Evolutionary conservation across 2,329 filamentous ascomycete species (phyloP), one percentile per base, ranked within the genome.

Genomic region (Biscogniauxia mediterranea): DNA sequence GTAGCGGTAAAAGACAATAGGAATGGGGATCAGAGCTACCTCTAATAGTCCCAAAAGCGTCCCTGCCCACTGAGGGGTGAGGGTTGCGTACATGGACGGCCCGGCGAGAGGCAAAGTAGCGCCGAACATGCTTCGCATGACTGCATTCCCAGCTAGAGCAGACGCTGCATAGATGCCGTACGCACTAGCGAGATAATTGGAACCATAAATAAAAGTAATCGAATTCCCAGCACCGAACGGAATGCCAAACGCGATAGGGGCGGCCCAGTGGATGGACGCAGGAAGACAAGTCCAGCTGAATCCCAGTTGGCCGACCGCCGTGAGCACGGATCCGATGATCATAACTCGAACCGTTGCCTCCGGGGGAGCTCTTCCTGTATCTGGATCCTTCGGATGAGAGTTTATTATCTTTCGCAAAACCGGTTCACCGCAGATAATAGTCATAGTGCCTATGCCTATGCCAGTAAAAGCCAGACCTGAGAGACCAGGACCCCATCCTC

Each of bases 271-370:
- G 32, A 96, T 91, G 4, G 85, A 84, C 0, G 77, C 78, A 0
- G 93, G 93, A 0, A 92, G 85, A 63, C 89, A 93, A 0, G 93
- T 96, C 92, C 92, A 97, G 0, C 91, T 87, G 71, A 97, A 97
- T 74, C 89, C 89, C 23, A 97, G 83, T 75, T 97, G 89, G 17
- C 93, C 93, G 2, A 91, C 74, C 0, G 92, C 90, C 0, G 90
- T 87, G 0, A 92, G 78, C 1, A 96, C 73, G 0, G 91, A 86
- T 3, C 90, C 91, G 25, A 96, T 85, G 67, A 89, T 91, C 70
- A 97, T 90, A 60, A 95, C 83, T 51, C 87, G 85, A 3, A 94
- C 91, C 66, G 91, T 92, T 0, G 92, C 89, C 76, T 97, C 93
- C 0, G 93, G 93, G 0, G 85, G 81, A 0, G 86, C 83, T 46